These are phyloP conservation scores for Entophlyctis helioformis DNA, from an alignment of 192 early-diverging fungal genomes.

Conservation along the genomic window DNA sequence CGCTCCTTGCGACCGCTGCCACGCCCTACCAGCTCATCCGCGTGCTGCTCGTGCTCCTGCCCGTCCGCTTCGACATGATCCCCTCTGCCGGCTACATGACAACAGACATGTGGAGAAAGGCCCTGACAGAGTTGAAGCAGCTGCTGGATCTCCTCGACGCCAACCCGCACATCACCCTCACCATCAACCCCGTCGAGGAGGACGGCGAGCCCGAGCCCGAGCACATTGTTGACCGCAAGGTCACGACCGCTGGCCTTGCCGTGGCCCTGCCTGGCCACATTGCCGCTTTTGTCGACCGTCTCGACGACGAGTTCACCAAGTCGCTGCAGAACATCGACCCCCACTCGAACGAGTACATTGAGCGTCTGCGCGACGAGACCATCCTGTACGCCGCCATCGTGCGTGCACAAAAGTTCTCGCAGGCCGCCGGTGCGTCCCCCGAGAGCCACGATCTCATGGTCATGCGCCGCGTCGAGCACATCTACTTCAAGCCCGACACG, in stretches of 20 bases:
- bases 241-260: slow-evolving; percentile 33
- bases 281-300: slow-evolving; percentile 75
- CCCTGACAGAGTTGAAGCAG: slow-evolving; percentile 52
- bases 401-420: slow-evolving; percentile 66
- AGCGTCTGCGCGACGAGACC: slow-evolving; percentile 83
- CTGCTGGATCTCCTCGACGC: slow-evolving; percentile 69
- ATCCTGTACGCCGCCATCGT: slow-evolving; percentile 77
- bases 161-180: slow-evolving; percentile 52
- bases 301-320: slow-evolving; percentile 96
- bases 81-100: slow-evolving; percentile 57
- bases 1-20: slow-evolving; percentile 45
- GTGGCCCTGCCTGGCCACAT: slow-evolving; percentile 72
- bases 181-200: slow-evolving; percentile 60
- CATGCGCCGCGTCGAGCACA: slow-evolving; percentile 83
- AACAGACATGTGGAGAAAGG: slow-evolving; percentile 67
- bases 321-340: slow-evolving; percentile 94
- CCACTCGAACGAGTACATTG: slow-evolving; percentile 92
- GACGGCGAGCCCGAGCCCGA: slow-evolving; percentile 30
- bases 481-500: slow-evolving; percentile 95
- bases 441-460: slow-evolving; percentile 61
- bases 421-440: slow-evolving; percentile 19
- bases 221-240: too few species aligned
- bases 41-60: slow-evolving; percentile 76
- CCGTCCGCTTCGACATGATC: slow-evolving; percentile 78
- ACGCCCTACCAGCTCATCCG: slow-evolving; percentile 69